phyloP scores from a whole-genome alignment of 2,329 filamentous ascomycete species.

The Biscogniauxia mediterranea region DNA sequence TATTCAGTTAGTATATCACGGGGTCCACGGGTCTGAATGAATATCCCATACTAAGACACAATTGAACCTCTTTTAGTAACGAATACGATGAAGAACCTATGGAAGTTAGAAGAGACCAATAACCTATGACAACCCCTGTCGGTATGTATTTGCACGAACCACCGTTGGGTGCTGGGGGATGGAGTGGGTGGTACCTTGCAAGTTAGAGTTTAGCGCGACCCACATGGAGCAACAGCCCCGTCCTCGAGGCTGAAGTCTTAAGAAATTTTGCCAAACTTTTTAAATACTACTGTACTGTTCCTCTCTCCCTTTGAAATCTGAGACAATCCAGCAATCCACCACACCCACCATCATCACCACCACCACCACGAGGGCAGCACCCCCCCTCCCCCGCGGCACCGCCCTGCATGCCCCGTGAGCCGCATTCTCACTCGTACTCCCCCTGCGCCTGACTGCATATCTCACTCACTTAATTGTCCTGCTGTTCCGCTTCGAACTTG shows the following conservation, averaged over 20 bases:
- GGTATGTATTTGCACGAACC: neutral
- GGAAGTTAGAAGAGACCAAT: too few relatives aligned
- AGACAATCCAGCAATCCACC: conserved; percentile 13
- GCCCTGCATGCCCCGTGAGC: conserved; percentile 25
- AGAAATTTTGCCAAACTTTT: conserved; percentile 1
- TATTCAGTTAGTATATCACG: neutral
- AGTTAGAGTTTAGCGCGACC: neutral
- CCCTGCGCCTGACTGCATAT: conserved; percentile 23
- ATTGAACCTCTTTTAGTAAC: neutral
- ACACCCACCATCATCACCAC: conserved; percentile 27
- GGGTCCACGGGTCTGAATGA: neutral
- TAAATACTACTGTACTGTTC: too few relatives aligned
- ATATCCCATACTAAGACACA: neutral
- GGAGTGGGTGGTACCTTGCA: neutral
- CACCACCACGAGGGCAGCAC: conserved; percentile 28
- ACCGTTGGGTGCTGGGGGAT: neutral
- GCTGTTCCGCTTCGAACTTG: conserved; percentile 11
- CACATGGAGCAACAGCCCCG: neutral
- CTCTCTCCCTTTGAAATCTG: conserved; percentile 6
- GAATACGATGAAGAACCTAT: neutral
- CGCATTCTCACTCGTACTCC: conserved; percentile 23
- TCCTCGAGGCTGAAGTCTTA: conserved; percentile 23
- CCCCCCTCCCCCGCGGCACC: conserved; percentile 15
- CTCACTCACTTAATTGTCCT: conserved; percentile 5
- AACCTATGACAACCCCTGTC: neutral